A percentile compares a stretch with the other conserved stretches of the same genome.
phyloP scores from a whole-genome alignment of 495 filamentous ascomycete species.

The Baudoinia panamericana region DNA sequence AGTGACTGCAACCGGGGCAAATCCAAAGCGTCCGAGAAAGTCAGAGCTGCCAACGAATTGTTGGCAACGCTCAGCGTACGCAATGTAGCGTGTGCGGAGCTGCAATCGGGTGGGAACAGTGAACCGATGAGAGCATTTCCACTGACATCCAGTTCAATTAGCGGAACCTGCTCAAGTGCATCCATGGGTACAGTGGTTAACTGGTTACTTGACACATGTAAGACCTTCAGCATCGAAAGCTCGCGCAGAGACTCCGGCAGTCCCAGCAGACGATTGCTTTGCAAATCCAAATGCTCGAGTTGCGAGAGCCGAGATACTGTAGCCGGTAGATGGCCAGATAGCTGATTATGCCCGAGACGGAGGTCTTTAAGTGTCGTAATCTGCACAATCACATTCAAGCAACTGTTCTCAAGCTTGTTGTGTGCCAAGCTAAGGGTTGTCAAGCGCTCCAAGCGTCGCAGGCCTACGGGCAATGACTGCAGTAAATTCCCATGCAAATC shows the following conservation, averaged over 20 bases:
- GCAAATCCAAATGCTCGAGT: conserved; percentile 70
- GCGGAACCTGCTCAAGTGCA: conserved; percentile 47
- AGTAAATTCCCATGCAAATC: conserved; percentile 82
- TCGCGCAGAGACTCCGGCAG: conserved; percentile 56
- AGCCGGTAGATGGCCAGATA: conserved; percentile 51
- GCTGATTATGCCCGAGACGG: conserved; percentile 63
- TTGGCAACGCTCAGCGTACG: conserved; percentile 62
- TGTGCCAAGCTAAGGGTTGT: conserved; percentile 74
- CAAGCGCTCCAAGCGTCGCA: conserved; percentile 57
- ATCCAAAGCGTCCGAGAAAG: conserved; percentile 36
- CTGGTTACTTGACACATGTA: conserved; percentile 68
- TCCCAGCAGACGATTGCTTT: conserved; percentile 62
- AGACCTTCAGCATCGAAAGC: conserved; percentile 50
- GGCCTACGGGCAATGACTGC: conserved; percentile 53
- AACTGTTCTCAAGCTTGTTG: conserved; percentile 60
- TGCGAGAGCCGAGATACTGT: conserved; percentile 42
- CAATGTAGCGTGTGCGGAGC: conserved; percentile 42
- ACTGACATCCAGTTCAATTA: conserved; percentile 62
- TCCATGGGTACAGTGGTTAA: conserved; percentile 58
- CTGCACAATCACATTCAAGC: conserved; percentile 58
- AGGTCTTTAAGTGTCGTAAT: conserved; percentile 62
- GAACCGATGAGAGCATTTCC: conserved; percentile 66
- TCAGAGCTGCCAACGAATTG: conserved; percentile 55
- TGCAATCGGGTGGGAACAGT: conserved; percentile 49
- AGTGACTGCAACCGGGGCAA: conserved; percentile 65